Evolutionary conservation across 805 yeast species (phyloP), one percentile per base, ranked within the genome.

Genomic region (Lipomyces chichibuensis): DNA sequence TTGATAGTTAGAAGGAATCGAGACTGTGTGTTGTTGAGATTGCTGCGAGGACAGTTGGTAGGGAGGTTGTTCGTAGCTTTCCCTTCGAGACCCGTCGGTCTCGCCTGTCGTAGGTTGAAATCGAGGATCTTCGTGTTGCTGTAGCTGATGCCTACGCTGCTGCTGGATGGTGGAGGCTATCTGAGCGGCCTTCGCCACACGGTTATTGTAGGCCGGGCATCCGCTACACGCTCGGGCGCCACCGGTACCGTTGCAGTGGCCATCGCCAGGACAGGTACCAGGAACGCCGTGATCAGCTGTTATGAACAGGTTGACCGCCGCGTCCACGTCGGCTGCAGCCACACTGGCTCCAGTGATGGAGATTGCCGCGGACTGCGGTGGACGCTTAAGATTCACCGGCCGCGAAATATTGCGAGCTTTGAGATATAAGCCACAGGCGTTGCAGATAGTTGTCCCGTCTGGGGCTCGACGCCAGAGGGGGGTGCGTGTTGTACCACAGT

Each of bases 401-500:
- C 94, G 79, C 69, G 86, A 85, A 25, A 87, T 80, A 71, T 87
- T 82, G 68, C 90, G 73, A n/a, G 83, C 86, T 63, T 87, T 82
- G 51, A 83, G 80, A 72, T 87, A 94, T 64, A 94, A 81, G 0
- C 99, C 99, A 80, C 99, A 94, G 0, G 99, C 99, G 77, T 94
- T 94, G 80, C 99, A 94, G 64, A 94, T 81, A 0, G 96, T 94
- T 75, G 92, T 89, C 0, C 97, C 98, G 66, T 89, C 89, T 0
- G 96, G 93, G 65, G 94, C 92, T 63, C 98, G 82, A 73, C 99
- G 83, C 99, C 99, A 94, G 17, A 95, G 80, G 0, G 99, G 98
- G 0, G 99, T 94, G 33, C 93, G 88, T 63, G 88, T 87, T 0
- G 98, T 92, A 72, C 92, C 91, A 77, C 99, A 94, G 78, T 94